Evolutionary conservation across 257 asterid genomes (phyloP).

Genomic region (Capsicum baccatum): DNA sequence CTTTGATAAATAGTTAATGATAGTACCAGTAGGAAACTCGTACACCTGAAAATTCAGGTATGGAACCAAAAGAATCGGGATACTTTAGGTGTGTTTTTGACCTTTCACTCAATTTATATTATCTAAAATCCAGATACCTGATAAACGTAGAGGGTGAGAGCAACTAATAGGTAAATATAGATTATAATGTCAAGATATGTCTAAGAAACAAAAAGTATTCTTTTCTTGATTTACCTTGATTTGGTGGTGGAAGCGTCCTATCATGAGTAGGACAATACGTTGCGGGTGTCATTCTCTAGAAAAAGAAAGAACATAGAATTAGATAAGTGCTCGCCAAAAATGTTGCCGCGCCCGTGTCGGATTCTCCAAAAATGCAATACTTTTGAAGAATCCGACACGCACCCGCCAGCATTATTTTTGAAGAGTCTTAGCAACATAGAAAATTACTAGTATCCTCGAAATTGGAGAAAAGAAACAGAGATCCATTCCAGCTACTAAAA

Average conservation of each 20-base stretch:
- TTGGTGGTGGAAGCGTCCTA: slow-evolving; percentile 51
- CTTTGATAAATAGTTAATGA: no score
- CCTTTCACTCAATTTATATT: no score
- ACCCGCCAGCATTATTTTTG: no score
- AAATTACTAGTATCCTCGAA: slow-evolving; percentile 1
- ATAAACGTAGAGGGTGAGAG: background rate
- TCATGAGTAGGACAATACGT: slow-evolving; percentile 55
- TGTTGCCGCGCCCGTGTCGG: no score
- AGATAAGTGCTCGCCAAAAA: background rate
- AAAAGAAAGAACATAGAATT: background rate
- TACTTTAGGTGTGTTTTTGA: no score
- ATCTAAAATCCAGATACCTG: background rate
- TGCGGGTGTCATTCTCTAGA: slow-evolving; percentile 46
- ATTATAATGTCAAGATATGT: background rate
- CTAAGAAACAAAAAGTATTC: background rate
- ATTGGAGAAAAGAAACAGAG: background rate
- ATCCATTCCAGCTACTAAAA: background rate
- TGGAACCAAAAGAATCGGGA: no score
- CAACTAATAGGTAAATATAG: slow-evolving; percentile 19
- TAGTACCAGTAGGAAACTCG: no score
- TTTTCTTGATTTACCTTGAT: slow-evolving; percentile 46
- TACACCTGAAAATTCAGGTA: no score
- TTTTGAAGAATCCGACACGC: no score
- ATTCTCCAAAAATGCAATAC: no score
- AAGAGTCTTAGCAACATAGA: background rate